These are phyloP conservation scores for Suhomyces pyralidae DNA, from an alignment of 805 yeast species.

Conservation along the genomic window DNA sequence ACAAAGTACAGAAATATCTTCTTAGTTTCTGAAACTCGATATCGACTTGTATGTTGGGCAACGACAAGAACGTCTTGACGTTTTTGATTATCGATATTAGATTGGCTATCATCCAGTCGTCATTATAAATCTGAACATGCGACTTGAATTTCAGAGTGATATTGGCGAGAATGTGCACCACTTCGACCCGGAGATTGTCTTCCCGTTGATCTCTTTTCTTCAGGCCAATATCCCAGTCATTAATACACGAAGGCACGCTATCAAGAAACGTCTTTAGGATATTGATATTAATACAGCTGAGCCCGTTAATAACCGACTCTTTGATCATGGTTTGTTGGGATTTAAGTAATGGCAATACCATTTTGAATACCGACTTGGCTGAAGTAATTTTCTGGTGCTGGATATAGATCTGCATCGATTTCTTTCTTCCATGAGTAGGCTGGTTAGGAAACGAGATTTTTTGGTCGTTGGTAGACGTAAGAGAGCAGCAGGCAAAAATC, in stretches of 20 bases:
- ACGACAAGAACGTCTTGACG: slow-evolving; percentile 57
- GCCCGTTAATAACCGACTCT: slow-evolving; percentile 85
- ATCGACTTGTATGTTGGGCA: slow-evolving; percentile 56
- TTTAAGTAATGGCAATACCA: slow-evolving; percentile 79
- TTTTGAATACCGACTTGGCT: slow-evolving; percentile 81
- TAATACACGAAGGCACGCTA: slow-evolving; percentile 60
- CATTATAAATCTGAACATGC: slow-evolving; percentile 50
- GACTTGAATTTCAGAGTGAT: slow-evolving; percentile 61
- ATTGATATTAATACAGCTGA: slow-evolving; percentile 87
- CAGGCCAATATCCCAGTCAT: slow-evolving; percentile 40
- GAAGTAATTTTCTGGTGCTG: slow-evolving; percentile 92
- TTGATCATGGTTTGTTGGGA: slow-evolving; percentile 67
- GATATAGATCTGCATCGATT: slow-evolving; percentile 73
- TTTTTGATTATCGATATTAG: slow-evolving; percentile 60
- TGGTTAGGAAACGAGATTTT: slow-evolving; percentile 53
- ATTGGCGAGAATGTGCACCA: slow-evolving; percentile 68
- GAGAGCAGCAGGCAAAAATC: slow-evolving; percentile 86
- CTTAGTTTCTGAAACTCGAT: slow-evolving; percentile 75
- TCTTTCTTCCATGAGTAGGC: slow-evolving; percentile 67
- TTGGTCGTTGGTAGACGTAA: slow-evolving; percentile 88
- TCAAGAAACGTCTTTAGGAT: slow-evolving; percentile 81
- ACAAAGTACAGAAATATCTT: slow-evolving; percentile 76
- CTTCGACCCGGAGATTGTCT: slow-evolving; percentile 62
- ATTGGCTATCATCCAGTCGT: slow-evolving; percentile 65
- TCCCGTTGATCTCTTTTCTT: slow-evolving; percentile 34